Base-by-base conservation (phyloP, 1,284 basidiomycete genomes). In the Cryptococcus sp. region DNA sequence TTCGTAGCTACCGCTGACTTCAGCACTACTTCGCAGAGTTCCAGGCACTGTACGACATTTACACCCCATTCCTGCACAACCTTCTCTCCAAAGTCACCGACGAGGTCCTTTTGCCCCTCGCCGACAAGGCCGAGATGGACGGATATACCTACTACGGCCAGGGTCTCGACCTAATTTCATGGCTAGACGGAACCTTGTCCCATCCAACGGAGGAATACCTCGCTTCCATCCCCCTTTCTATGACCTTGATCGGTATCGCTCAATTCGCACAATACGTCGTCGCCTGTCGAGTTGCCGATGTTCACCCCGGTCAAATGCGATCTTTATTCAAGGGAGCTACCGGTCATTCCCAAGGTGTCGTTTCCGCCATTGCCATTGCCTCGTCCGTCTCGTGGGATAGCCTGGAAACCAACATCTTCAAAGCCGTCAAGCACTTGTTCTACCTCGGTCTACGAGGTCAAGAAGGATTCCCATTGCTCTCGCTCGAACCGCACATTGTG, bases 271-370 rank as follows among this genome's bases (percentile, higher is more conserved):
- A 98, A 72, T 98, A 96, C 75, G 81, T 96, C 57, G 81, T 88
- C 50, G 81, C 86, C 23, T 87, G 86, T 69, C 85, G 84, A 48
- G 84, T 88, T 50, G 78, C 84, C 23, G 83, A 84, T 51, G 76
- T 92, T 43, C 83, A 82, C 2, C 92, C 92, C 0, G 88, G 85
- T 18, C 83, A 92, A 65, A 81, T 96, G 70, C 83, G 88, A 47
- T 76, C 79, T 44, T 82, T 83, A 51, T 81, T 97, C 59, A 80
- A 83, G 28, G 94, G 93, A 48, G 84, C 91, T 4, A 98, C 94
- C 11, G 94, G 94, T 44, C 94, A 98, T 78, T 96, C 91, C 7
- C 94, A 98, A 76, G 96, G 94, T 61, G 84, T 98, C 62, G 85
- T 97, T 52, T 91, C 92, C 19, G 94, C 94, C 21, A 83, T 96